Base-by-base conservation (phyloP, 768 basidiomycete genomes). In the Russula foetens region DNA sequence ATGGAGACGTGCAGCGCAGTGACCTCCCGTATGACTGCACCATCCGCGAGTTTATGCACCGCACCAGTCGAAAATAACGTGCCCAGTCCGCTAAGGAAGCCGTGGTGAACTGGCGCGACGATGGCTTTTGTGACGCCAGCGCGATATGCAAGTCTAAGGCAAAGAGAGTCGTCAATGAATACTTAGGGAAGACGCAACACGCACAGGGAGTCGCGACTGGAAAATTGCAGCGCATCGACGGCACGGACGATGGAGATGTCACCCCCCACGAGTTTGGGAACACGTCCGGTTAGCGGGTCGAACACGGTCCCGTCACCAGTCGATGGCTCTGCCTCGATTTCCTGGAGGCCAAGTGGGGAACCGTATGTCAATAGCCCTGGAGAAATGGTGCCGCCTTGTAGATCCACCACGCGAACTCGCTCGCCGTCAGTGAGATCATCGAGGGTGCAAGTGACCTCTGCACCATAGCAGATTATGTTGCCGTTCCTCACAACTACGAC, bases 101-200 rank as follows among this genome's bases (percentile, higher is more conserved):
- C 81, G 7, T 51, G 21, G 3, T 81, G 76, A 7, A 72, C 68
- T 0, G 91, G 92, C 0, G 84, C 79, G 0, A 80, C 76, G 15
- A 93, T 75, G 1, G 80, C 87, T 1, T 77, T 79, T 2, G 89
- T 90, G 3, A 94, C 86, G 4, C 92, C 91, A 7, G 78, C 72
- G 21, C 82, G 82, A 67, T 90, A 88, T 0, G 91, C 88, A 43
- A 88, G 68, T 33, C 90, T 92, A 65, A 38, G 29, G 52, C 47
- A n/a, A 28, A 7, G 23, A 15, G 24, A 24, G 14, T 11, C 6
- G 38, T 70, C 38, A 67, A 59, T 45, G 45, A 41, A 23, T 33
- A 23, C 44, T 48, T 24, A 15, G 38, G n/a, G 5, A 9, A 51
- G 28, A 52, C 21, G 48, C 19, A 24, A 57, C 28, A 67, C 75